Evolutionary conservation across 2,329 filamentous ascomycete species (phyloP).

Genomic region (Karstenula rhodostoma): DNA sequence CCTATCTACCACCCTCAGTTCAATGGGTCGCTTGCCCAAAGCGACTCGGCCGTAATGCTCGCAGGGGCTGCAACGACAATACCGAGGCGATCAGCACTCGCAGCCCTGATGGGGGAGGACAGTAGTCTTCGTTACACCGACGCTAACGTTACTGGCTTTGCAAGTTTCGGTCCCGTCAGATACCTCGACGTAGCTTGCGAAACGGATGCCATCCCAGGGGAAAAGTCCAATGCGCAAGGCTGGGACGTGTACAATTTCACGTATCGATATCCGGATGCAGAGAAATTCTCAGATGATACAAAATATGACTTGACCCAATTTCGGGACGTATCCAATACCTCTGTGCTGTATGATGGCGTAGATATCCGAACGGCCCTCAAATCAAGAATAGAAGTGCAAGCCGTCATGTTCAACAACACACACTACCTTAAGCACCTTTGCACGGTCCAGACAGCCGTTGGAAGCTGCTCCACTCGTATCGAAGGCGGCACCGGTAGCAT

Average conservation of each 20-base stretch:
- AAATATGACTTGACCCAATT: no score
- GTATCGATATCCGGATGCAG: no score
- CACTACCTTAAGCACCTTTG: slow-evolving; percentile 14
- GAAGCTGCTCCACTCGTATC: slow-evolving; percentile 1
- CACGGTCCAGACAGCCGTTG: slow-evolving; percentile 8
- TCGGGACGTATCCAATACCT: no score
- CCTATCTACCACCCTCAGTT: slow-evolving; percentile 4
- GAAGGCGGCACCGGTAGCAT: no score
- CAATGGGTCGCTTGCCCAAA: slow-evolving; percentile 14
- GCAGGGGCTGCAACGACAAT: slow-evolving; percentile 6
- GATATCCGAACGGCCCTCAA: neutral
- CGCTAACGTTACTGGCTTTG: no score
- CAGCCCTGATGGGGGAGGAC: slow-evolving; percentile 4
- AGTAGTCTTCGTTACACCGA: slow-evolving; percentile 9
- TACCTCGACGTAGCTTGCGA: no score
- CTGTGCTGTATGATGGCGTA: no score
- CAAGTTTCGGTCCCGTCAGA: no score
- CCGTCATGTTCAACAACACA: slow-evolving; percentile 15
- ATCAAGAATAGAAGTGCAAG: slow-evolving; percentile 1
- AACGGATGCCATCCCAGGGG: no score
- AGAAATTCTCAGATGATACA: no score
- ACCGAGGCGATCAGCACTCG: slow-evolving; percentile 5
- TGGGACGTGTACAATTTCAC: no score
- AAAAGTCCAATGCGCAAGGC: no score
- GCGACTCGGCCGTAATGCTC: slow-evolving; percentile 10